Evolutionary conservation across 2,329 filamentous ascomycete genomes (phyloP).

Genomic region (Arthrobotrys iridis): DNA sequence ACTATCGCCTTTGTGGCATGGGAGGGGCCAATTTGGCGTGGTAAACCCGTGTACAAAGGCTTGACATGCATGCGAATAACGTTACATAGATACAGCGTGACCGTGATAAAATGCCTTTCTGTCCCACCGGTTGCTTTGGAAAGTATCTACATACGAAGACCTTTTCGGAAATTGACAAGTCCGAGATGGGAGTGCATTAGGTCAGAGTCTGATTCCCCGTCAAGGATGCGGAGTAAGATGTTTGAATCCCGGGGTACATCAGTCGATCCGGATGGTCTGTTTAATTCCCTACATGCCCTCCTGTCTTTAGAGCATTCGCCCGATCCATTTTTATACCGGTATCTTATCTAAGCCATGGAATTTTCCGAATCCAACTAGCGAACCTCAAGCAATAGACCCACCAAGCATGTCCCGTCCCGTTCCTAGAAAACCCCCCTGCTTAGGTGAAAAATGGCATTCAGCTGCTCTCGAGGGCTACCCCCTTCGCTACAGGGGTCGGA

Average conservation of each 20-base stretch:
- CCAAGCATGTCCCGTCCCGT: constrained; percentile 27
- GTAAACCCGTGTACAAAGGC: constrained; percentile 10
- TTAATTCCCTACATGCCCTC: neutral
- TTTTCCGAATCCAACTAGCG: constrained; percentile 34
- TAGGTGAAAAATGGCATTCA: neutral
- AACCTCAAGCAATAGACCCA: constrained; percentile 11
- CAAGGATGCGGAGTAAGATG: neutral
- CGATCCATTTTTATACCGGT: constrained; percentile 16
- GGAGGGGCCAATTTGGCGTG: neutral
- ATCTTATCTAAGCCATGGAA: constrained; percentile 34
- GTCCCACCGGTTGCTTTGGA: constrained; percentile 19
- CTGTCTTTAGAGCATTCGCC: constrained; percentile 7
- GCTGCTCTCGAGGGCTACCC: neutral
- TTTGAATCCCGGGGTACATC: constrained; percentile 18
- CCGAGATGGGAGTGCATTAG: constrained; percentile 6
- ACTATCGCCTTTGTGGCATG: neutral
- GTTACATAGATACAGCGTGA: constrained; percentile 41
- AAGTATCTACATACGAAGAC: constrained; percentile 13
- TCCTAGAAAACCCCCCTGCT: constrained; percentile 7
- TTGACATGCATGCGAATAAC: constrained; percentile 31
- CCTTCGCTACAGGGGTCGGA: neutral
- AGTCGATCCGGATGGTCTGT: neutral
- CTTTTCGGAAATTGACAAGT: constrained; percentile 28
- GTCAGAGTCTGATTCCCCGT: constrained; percentile 7
- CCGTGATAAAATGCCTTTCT: constrained; percentile 13